These are phyloP conservation scores for Wickerhamiella lipophila DNA, from an alignment of 805 yeast genomes.

Conservation along the genomic window DNA sequence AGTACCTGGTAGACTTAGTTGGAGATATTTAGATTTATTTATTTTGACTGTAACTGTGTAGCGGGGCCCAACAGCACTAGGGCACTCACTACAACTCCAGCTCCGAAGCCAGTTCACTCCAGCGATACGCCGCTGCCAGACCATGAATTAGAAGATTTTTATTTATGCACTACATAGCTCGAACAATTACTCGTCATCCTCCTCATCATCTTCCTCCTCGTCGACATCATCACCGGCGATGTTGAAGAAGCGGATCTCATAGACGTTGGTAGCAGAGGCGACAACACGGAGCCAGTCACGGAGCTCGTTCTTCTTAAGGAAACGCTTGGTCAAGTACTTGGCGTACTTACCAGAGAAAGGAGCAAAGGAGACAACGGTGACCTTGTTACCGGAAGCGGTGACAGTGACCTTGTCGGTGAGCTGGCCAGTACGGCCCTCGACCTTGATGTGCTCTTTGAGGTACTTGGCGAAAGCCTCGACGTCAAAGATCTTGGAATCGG, in stretches of 20 bases:
- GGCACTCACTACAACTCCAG: no score
- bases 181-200: conserved; percentile 20
- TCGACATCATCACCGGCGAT: conserved; percentile 92
- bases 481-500: conserved; percentile 96
- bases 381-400: conserved; percentile 73
- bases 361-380: conserved; percentile 81
- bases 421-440: conserved; percentile 93
- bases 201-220: conserved; percentile 67
- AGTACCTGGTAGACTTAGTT: neutral
- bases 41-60: neutral
- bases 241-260: conserved; percentile 98
- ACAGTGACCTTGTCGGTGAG: conserved; percentile 90
- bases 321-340: conserved; percentile 98
- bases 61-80: no score
- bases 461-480: conserved; percentile 94
- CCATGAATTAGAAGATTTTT: neutral
- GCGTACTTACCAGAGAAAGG: conserved; percentile 99
- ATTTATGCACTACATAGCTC: conserved; percentile 1
- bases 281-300: conserved; percentile 99
- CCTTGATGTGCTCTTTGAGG: conserved; percentile 98
- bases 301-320: conserved; percentile 99
- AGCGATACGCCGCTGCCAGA: no score
- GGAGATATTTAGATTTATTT: neutral
- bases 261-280: conserved; percentile 86
- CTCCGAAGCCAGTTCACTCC: no score